Conservation (phyloP, 768 basidiomycete genomes). For the Suillus fuscotomentosus region DNA sequence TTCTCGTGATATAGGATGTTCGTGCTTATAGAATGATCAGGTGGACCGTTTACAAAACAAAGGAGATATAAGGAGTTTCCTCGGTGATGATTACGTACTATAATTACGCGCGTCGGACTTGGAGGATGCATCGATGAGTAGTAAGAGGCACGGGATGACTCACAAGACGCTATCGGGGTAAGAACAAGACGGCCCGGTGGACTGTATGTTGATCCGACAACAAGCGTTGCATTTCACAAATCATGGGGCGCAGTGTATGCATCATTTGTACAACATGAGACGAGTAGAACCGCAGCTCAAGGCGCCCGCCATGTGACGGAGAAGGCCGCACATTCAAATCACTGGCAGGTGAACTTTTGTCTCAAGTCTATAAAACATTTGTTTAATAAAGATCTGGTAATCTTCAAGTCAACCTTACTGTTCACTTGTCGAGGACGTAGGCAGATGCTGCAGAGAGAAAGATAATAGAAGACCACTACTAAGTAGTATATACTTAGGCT, state of each 20-base stretch:
- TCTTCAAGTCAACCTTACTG: not conserved
- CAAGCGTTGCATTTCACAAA: not conserved
- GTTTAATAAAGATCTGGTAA: not conserved
- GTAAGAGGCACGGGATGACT: not conserved
- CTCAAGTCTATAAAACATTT: not conserved
- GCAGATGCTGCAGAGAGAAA: not conserved
- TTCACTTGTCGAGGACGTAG: not conserved
- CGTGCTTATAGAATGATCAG: not conserved
- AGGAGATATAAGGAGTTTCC: not conserved
- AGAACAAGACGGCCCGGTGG: not conserved
- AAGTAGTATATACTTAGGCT: too few species aligned
- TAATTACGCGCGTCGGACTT: not conserved
- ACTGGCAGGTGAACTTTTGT: not conserved
- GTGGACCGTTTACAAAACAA: slow-evolving; percentile 7
- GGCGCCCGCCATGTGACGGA: not conserved
- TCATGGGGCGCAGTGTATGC: not conserved
- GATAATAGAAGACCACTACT: too few species aligned
- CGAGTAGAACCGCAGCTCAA: not conserved
- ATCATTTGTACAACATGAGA: not conserved
- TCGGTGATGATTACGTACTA: not conserved
- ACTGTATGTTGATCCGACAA: not conserved
- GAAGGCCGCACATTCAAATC: not conserved
- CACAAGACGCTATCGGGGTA: not conserved
- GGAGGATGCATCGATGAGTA: not conserved
- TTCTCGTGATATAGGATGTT: slow-evolving; percentile 9